A percentile compares a stretch with the other conserved stretches of the same genome.
Conservation (phyloP, 1,284 basidiomycete genomes). For the Ceratobasidium sp. region DNA sequence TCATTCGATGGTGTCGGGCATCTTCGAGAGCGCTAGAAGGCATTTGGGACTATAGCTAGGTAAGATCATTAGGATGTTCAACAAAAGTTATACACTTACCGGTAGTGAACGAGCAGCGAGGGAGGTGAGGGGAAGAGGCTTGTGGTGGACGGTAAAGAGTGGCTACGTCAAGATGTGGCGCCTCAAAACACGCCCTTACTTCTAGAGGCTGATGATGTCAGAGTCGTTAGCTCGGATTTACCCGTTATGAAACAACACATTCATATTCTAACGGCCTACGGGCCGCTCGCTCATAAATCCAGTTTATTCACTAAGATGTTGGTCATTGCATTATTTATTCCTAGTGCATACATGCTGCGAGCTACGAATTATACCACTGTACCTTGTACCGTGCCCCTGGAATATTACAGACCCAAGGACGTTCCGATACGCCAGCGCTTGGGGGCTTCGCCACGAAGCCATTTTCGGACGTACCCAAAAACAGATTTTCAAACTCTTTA, state of each 20-base stretch:
- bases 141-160: background rate
- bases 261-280: too few relatives aligned
- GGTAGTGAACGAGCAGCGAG: too few relatives aligned
- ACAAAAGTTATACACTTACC: background rate
- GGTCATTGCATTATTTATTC: background rate
- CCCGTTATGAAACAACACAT: too few relatives aligned
- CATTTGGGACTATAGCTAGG: too few relatives aligned
- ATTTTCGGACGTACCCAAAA: constrained; percentile 55
- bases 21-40: too few relatives aligned
- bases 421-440: constrained; percentile 70
- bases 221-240: background rate
- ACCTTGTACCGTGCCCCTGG: constrained; percentile 54
- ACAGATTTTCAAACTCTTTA: constrained; percentile 48
- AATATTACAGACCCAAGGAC: constrained; percentile 62
- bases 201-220: background rate
- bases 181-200: background rate
- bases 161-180: background rate
- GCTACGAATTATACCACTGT: background rate
- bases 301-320: background rate
- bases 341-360: background rate
- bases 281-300: too few relatives aligned
- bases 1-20: background rate
- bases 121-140: too few relatives aligned
- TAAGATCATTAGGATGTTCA: background rate
- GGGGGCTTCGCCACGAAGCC: constrained; percentile 67